Percentiles rank a stretch among this genome's conserved stretches.
phyloP scores from a whole-genome alignment of 257 asterid genomes.

The Fraxinus cuspidata region DNA sequence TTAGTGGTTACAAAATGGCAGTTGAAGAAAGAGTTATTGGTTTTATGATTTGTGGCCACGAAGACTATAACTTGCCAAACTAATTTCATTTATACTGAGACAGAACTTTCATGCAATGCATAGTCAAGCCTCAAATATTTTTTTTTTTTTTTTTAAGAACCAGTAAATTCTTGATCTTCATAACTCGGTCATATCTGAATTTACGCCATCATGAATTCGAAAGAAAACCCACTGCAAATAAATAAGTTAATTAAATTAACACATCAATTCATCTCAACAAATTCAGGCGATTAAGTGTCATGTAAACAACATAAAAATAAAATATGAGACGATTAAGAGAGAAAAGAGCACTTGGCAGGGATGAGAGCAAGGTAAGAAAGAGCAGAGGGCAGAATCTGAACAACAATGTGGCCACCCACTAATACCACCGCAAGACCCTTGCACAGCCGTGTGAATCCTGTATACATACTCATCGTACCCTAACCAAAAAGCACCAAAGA shows the following conservation, averaged over 20 bases:
- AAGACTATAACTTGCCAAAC: background rate
- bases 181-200: background rate
- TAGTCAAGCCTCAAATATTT: background rate
- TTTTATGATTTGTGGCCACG: background rate
- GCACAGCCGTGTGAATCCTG: constrained; percentile 85
- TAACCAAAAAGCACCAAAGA: constrained; percentile 18
- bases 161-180: background rate
- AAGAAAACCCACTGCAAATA: background rate
- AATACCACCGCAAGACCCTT: constrained; percentile 84
- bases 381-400: constrained; percentile 72
- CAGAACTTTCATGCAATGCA: background rate
- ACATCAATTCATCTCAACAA: background rate
- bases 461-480: constrained; percentile 43
- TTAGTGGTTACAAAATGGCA: background rate
- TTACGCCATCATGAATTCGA: background rate
- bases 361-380: constrained; percentile 84
- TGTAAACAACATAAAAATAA: background rate
- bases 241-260: background rate
- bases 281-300: background rate
- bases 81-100: background rate
- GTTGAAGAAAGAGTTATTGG: background rate
- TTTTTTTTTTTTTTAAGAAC: background rate
- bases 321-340: background rate
- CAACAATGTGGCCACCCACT: constrained; percentile 75
- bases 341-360: constrained; percentile 75